phyloP scores from a whole-genome alignment of 2,329 filamentous ascomycete species.

The Onygena corvina region DNA sequence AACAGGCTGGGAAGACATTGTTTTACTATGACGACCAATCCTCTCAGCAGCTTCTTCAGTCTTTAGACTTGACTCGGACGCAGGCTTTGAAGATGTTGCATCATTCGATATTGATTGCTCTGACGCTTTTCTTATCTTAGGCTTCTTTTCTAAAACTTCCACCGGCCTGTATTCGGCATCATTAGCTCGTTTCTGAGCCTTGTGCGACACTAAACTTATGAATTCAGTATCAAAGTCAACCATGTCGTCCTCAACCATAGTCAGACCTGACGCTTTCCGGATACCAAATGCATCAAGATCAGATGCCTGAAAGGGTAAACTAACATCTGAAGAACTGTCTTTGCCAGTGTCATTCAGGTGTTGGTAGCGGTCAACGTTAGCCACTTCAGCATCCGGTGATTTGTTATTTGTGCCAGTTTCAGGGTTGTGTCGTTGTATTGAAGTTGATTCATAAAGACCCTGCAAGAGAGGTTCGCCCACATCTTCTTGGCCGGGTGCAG shows the following conservation, averaged over 20 bases:
- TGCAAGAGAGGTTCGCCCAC: constrained; percentile 6
- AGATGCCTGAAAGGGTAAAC: background rate
- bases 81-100: constrained; percentile 11
- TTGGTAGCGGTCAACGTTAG: too few relatives aligned
- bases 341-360: background rate
- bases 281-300: constrained; percentile 23
- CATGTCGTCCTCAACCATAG: constrained; percentile 21
- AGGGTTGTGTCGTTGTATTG: background rate
- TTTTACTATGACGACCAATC: background rate
- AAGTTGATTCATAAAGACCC: background rate
- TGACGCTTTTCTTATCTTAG: constrained; percentile 8
- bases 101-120: constrained; percentile 17
- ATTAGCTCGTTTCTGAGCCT: background rate
- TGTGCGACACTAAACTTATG: constrained; percentile 17
- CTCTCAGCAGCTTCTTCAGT: background rate
- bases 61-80: background rate
- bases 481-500: constrained; percentile 26
- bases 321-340: background rate
- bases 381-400: too few relatives aligned
- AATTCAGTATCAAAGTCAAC: constrained; percentile 27
- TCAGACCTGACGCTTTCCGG: constrained; percentile 18
- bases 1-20: background rate
- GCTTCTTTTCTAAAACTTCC: background rate
- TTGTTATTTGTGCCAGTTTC: background rate
- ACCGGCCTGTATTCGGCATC: background rate